Evolutionary conservation across 1,284 basidiomycete genomes (phyloP), one percentile per base, ranked within the genome.

Genomic region (Cutaneotrichosporon mucoides): DNA sequence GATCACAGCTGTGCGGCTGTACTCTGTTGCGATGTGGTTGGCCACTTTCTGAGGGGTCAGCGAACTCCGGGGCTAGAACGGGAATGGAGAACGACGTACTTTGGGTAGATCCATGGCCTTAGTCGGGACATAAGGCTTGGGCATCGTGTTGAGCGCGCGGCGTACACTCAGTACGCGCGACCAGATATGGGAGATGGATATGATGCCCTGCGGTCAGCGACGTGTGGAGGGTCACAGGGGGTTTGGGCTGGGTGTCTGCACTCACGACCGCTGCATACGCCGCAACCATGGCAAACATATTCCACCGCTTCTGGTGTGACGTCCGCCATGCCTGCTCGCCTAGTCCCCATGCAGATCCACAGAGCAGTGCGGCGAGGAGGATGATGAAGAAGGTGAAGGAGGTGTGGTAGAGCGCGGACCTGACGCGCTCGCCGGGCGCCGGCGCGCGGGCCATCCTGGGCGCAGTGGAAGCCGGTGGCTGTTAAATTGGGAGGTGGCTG

Each of bases 1-100:
- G 62, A 92, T 84, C 46, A 91, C 80, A 66, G 88, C 88, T 33
- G 87, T 82, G 15, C 90, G 84, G 5, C 85, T 83, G 73, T 89
- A 90, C 70, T 93, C 90, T 65, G 88, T 86, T 61, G 83, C 81
- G 61, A 92, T 84, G 69, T 88, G 88, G 57, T 84, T 81, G 64
- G 87, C 84, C 7, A 92, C 88, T 34, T 81, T 76, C 89, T 92
- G 66, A 41, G n/a, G 13, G 3, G 53, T 62, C 10, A 62, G 53
- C 49, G 37, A 11, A 6, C 6, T 44, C 3, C n/a, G n/a, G n/a
- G n/a, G n/a, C n/a, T n/a, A n/a, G n/a, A n/a, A n/a, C n/a, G n/a
- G n/a, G n/a, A n/a, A n/a, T n/a, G n/a, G n/a, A n/a, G n/a, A n/a
- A n/a, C n/a, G 24, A 79, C 84, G 57, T 60, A 88, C 89, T 70